Percentiles rank a stretch among this genome's conserved stretches.
These are phyloP conservation scores for Aspergillus pseudoglaucus DNA, from an alignment of 2,329 filamentous ascomycete genomes.

Conservation along the genomic window DNA sequence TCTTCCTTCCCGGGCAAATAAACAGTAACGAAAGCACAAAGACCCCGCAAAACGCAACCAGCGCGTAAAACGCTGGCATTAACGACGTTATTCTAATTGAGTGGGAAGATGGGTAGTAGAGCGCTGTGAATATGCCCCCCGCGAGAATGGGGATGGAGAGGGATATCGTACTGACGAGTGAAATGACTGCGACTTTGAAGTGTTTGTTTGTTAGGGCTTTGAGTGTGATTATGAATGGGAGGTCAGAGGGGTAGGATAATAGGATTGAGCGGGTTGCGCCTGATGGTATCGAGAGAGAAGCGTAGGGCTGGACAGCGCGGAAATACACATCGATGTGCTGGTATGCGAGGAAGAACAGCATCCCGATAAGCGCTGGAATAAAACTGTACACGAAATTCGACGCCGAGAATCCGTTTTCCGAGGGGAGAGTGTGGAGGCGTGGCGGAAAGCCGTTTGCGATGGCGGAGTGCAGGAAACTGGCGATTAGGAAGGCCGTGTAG, in stretches of 20 bases:
- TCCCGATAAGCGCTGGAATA: constrained; percentile 53
- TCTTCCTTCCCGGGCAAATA: constrained; percentile 55
- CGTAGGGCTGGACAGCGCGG: constrained; percentile 54
- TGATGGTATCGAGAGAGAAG: constrained; percentile 46
- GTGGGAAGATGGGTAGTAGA: constrained; percentile 46
- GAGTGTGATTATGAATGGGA: constrained; percentile 49
- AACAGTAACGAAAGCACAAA: constrained; percentile 60
- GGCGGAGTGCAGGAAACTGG: constrained; percentile 67
- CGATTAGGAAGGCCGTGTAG: constrained; percentile 63
- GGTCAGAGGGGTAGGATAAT: constrained; percentile 49
- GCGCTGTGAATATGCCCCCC: constrained; percentile 57
- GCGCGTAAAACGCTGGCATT: constrained; percentile 63
- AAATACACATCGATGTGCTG: constrained; percentile 56
- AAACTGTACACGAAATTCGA: constrained; percentile 82
- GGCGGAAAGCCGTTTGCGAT: constrained; percentile 68
- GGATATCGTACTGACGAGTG: constrained; percentile 48
- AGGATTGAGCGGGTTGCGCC: constrained; percentile 50
- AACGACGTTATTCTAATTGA: constrained; percentile 61
- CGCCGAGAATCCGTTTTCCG: constrained; percentile 64
- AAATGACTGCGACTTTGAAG: constrained; percentile 52
- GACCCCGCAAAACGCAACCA: constrained; percentile 65
- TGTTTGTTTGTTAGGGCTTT: constrained; percentile 50
- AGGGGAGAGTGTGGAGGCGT: constrained; percentile 55
- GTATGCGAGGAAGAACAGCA: constrained; percentile 53
- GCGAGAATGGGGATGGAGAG: constrained; percentile 52